Percentiles rank a stretch among this genome's conserved stretches.
Conservation (phyloP, 208 protist species). For the Willaertia magna region DNA sequence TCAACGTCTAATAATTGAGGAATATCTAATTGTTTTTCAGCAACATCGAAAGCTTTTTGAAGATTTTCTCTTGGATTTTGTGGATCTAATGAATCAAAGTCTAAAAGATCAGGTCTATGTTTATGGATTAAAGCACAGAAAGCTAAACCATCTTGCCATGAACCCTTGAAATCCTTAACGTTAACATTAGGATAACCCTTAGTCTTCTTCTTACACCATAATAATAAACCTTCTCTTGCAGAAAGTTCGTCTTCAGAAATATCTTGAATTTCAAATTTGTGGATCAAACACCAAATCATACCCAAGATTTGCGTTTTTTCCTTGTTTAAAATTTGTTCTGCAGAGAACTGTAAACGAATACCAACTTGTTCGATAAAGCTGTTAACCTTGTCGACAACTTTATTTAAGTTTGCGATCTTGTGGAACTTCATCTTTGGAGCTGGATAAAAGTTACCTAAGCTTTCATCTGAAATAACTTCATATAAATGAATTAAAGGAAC, state of each 20-base stretch:
- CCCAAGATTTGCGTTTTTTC: conserved; percentile 37
- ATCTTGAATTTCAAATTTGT: conserved; percentile 34
- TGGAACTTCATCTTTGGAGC: conserved; percentile 28
- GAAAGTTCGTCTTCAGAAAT: conserved; percentile 30
- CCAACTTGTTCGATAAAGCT: background rate
- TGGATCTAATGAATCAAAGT: conserved; percentile 19
- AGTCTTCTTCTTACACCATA: conserved; percentile 27
- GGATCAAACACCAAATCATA: conserved; percentile 44
- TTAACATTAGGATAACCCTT: conserved; percentile 16
- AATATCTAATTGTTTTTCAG: conserved; percentile 14
- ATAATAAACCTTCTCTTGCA: conserved; percentile 21
- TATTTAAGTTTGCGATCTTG: conserved; percentile 30
- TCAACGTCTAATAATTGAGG: conserved; percentile 19
- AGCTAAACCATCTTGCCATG: conserved; percentile 26
- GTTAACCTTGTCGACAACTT: conserved; percentile 22
- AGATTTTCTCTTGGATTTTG: conserved; percentile 18
- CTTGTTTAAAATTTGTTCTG: conserved; percentile 21
- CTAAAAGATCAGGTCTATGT: conserved; percentile 24
- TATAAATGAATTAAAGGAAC: conserved; percentile 23
- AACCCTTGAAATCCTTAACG: conserved; percentile 17
- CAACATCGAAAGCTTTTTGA: conserved; percentile 26
- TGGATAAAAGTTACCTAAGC: conserved; percentile 9
- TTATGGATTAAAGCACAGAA: conserved; percentile 30
- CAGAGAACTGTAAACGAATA: conserved; percentile 14
- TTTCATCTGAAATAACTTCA: conserved; percentile 26